Conservation (phyloP, 2,329 filamentous ascomycete genomes). For the Clarireedia homoeocarpa region DNA sequence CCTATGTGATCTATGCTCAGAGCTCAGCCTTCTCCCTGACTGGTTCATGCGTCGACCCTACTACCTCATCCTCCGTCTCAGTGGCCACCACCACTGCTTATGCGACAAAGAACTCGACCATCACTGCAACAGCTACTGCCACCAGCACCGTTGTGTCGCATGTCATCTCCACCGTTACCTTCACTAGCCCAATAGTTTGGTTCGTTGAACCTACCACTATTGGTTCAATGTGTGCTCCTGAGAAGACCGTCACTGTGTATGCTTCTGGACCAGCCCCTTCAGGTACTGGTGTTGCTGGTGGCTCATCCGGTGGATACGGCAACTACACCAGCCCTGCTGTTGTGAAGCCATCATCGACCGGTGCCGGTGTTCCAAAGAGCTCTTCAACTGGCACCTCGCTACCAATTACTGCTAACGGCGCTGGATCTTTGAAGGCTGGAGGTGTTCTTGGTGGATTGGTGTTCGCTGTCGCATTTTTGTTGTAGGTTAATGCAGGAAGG, state of each 20-base stretch:
- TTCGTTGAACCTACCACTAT: slow-evolving; percentile 3
- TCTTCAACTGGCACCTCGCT: not conserved
- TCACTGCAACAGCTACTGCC: not conserved
- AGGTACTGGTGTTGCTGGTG: not conserved
- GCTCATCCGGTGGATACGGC: not conserved
- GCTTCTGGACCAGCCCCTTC: not conserved
- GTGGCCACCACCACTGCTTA: not conserved
- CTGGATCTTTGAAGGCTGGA: not conserved
- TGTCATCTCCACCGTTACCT: not conserved
- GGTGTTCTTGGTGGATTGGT: not conserved
- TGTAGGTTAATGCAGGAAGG: not conserved
- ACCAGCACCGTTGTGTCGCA: not conserved
- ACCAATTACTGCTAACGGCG: not conserved
- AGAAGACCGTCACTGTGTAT: slow-evolving; percentile 2
- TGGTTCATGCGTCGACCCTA: slow-evolving; percentile 5
- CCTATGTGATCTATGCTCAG: slow-evolving; percentile 8
- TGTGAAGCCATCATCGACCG: not conserved
- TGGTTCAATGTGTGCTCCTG: not conserved
- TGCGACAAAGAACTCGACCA: not conserved
- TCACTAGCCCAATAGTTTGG: slow-evolving; percentile 1
- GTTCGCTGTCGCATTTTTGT: not conserved
- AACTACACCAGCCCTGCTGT: not conserved
- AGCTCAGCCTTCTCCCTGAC: not conserved
- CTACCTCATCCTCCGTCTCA: not conserved
- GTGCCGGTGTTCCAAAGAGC: not conserved